These are phyloP conservation scores for Obba rivulosa DNA, from an alignment of 768 basidiomycete species.

Conservation along the genomic window DNA sequence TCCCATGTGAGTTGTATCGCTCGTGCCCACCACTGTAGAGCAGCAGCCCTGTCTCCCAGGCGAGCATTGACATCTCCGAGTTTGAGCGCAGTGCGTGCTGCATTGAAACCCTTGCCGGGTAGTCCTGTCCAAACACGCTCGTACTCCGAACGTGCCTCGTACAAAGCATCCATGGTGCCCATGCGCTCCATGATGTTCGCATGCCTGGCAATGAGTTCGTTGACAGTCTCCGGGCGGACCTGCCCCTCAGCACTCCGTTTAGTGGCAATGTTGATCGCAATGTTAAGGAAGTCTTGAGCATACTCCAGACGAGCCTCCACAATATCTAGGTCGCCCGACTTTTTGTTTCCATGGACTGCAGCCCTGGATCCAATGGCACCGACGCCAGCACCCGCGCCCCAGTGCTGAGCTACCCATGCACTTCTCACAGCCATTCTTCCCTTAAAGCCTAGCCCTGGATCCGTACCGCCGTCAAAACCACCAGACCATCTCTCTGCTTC, in stretches of 20 bases:
- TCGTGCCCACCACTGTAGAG: conserved; percentile 64
- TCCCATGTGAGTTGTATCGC: conserved; percentile 44
- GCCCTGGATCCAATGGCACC: conserved; percentile 34
- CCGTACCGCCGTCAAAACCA: conserved; percentile 53
- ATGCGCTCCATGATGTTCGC: conserved; percentile 57
- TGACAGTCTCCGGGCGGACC: conserved; percentile 45
- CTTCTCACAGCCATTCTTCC: conserved; percentile 58
- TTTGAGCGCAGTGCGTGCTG: conserved; percentile 56
- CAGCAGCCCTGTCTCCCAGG: conserved; percentile 46
- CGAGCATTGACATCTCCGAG: conserved; percentile 61
- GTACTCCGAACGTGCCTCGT: conserved; percentile 52
- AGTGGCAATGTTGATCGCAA: conserved; percentile 43
- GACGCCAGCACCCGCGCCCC: conserved; percentile 45
- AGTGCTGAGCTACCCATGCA: conserved; percentile 69
- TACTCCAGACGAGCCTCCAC: conserved; percentile 51
- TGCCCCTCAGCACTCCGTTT: conserved; percentile 30
- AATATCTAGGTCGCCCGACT: conserved; percentile 31
- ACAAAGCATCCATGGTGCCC: conserved; percentile 43
- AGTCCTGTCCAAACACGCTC: conserved; percentile 52
- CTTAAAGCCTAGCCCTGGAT: conserved; percentile 57
- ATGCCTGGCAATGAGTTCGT: conserved; percentile 50
- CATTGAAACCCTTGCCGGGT: conserved; percentile 32
- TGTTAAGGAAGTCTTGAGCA: conserved; percentile 48
- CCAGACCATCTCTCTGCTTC: conserved; percentile 61
- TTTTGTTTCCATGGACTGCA: conserved; percentile 4